A percentile compares a stretch with the other conserved stretches of the same genome.
Evolutionary conservation across 441 rosid species (phyloP).

Genomic region (Breynia disticha): DNA sequence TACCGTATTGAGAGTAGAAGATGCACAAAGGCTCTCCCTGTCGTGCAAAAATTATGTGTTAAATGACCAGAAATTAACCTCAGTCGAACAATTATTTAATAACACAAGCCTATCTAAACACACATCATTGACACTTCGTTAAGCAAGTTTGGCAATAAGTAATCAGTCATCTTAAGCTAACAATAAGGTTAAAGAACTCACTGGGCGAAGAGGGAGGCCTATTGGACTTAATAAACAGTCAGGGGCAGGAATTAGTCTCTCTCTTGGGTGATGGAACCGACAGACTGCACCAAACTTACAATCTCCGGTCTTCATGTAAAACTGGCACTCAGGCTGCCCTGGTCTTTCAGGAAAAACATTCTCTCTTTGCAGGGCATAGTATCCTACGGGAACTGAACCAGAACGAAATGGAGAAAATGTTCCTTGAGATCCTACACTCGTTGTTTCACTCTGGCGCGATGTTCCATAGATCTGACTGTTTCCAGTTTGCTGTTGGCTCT

Average conservation of each 20-base stretch:
- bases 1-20: conserved; percentile 92
- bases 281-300: conserved; percentile 98
- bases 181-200: conserved; percentile 29
- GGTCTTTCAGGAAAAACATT: conserved; percentile 97
- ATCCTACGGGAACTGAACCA: conserved; percentile 53
- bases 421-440: conserved; percentile 50
- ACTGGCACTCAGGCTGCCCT: conserved; percentile 91
- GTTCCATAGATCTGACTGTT: conserved; percentile 54
- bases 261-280: conserved; percentile 94
- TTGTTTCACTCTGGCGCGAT: conserved; percentile 45
- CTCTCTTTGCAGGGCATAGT: conserved; percentile 71
- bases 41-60: conserved; percentile 11
- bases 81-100: no score
- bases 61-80: no score
- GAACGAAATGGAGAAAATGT: conserved; percentile 44
- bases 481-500: conserved; percentile 51
- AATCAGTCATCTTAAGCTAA: background rate
- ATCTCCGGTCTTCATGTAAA: conserved; percentile 97
- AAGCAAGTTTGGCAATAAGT: no score
- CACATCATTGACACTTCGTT: no score
- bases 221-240: conserved; percentile 83
- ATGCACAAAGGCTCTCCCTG: conserved; percentile 96
- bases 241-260: conserved; percentile 81
- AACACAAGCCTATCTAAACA: no score
- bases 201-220: conserved; percentile 93